Conservation (phyloP, 768 basidiomycete species). For the Boletus fagicola region DNA sequence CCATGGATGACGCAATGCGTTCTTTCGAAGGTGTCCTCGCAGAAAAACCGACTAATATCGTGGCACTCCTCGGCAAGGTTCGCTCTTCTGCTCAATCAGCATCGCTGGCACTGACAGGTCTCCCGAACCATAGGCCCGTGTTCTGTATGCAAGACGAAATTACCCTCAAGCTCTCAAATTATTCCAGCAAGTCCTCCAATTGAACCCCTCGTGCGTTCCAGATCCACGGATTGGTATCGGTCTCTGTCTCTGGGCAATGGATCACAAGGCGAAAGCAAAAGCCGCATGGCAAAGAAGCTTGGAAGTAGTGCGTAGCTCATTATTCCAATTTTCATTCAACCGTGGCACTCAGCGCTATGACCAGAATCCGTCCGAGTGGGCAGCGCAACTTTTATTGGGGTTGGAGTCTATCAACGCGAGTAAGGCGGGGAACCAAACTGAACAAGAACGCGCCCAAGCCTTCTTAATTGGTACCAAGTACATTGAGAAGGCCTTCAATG, state of each 20-base stretch:
- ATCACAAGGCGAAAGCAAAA: constrained; percentile 77
- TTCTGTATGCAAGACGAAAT: constrained; percentile 76
- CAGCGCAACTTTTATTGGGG: constrained; percentile 79
- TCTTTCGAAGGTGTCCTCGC: constrained; percentile 79
- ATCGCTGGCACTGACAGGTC: constrained; percentile 1
- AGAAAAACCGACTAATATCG: constrained; percentile 79
- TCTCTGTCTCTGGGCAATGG: constrained; percentile 88
- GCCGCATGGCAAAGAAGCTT: constrained; percentile 89
- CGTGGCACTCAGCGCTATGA: background rate
- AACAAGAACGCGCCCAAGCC: constrained; percentile 58
- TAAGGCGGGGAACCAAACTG: constrained; percentile 62
- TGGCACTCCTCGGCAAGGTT: constrained; percentile 87
- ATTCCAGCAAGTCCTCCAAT: constrained; percentile 81
- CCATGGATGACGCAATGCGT: constrained; percentile 77
- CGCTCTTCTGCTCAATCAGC: background rate
- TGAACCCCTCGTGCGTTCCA: constrained; percentile 76
- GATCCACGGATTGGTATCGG: constrained; percentile 97
- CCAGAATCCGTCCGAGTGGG: constrained; percentile 77
- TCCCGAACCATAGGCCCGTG: constrained; percentile 58
- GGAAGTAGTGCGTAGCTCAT: constrained; percentile 63
- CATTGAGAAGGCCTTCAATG: constrained; percentile 78
- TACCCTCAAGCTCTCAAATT: constrained; percentile 76
- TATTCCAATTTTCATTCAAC: background rate
- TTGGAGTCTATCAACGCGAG: constrained; percentile 85
- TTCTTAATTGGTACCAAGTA: constrained; percentile 67